Conservation (phyloP, 2,329 filamentous ascomycete species). For the Teratosphaeria epicoccoides region DNA sequence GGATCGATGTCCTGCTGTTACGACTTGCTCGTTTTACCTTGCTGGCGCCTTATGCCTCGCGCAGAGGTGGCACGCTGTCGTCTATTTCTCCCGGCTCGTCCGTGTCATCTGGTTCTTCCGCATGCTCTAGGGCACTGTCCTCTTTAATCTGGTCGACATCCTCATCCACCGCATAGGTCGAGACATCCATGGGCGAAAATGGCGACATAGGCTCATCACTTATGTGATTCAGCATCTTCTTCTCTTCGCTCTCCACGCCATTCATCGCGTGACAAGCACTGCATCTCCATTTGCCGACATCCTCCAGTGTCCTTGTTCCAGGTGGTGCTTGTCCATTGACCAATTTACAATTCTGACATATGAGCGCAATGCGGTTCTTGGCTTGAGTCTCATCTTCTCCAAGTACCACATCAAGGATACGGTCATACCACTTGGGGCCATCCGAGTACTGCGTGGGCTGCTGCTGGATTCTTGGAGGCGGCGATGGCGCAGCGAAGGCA, state of each 20-base stretch:
- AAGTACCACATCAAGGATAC: conserved; percentile 79
- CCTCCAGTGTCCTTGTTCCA: conserved; percentile 63
- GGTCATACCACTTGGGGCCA: conserved; percentile 73
- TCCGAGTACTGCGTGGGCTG: conserved; percentile 17
- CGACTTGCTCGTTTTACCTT: background rate
- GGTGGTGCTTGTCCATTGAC: conserved; percentile 95
- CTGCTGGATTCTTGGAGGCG: conserved; percentile 5
- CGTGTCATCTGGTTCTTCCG: background rate
- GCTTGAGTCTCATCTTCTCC: conserved; percentile 90
- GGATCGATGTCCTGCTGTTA: background rate
- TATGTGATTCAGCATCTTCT: conserved; percentile 60
- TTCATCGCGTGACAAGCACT: conserved; percentile 75
- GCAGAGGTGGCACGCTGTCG: background rate
- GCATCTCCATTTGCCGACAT: conserved; percentile 81
- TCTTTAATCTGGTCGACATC: background rate
- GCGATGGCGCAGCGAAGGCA: conserved; percentile 42
- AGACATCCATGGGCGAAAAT: conserved; percentile 1
- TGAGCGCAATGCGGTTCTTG: conserved; percentile 80
- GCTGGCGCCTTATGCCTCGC: background rate
- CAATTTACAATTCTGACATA: conserved; percentile 70
- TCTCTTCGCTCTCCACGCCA: conserved; percentile 66
- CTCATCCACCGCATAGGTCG: background rate
- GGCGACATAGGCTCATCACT: conserved; percentile 6
- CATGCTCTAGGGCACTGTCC: background rate
- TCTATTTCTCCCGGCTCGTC: background rate